These are phyloP conservation scores for Leucosporidium creatinivorum DNA, from an alignment of 768 basidiomycete genomes.

Conservation along the genomic window DNA sequence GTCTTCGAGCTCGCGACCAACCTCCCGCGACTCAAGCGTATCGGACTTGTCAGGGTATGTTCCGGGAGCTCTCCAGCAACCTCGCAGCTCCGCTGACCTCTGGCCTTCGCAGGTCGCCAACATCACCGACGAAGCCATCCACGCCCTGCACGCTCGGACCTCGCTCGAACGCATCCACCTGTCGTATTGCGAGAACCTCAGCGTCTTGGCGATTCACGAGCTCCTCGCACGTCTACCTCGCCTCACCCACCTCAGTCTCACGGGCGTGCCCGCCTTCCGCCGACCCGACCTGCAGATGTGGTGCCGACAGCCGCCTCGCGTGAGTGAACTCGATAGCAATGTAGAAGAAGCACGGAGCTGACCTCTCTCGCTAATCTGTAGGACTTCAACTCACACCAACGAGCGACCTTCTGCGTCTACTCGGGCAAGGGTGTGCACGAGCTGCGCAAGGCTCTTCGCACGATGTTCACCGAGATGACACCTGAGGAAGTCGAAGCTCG, in stretches of 20 bases:
- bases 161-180: constrained; percentile 92
- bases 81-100: neutral
- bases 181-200: constrained; percentile 93
- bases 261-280: constrained; percentile 91
- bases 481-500: constrained; percentile 5
- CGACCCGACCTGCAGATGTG: constrained; percentile 77
- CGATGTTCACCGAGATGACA: constrained; percentile 8
- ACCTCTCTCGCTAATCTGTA: constrained; percentile 39
- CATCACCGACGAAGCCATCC: constrained; percentile 88
- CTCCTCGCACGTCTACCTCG: constrained; percentile 81
- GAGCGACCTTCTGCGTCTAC: constrained; percentile 89
- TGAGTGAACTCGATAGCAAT: constrained; percentile 43
- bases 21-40: constrained; percentile 80
- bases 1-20: constrained; percentile 76
- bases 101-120: constrained; percentile 52
- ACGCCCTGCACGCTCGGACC: constrained; percentile 72
- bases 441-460: constrained; percentile 61
- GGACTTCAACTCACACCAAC: constrained; percentile 88
- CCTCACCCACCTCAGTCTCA: constrained; percentile 88
- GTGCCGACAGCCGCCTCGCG: constrained; percentile 78
- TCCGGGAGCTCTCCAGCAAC: neutral
- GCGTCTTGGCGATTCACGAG: constrained; percentile 82
- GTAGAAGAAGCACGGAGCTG: neutral
- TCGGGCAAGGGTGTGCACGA: constrained; percentile 83
- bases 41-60: constrained; percentile 78